Percentiles rank a stretch among this genome's conserved stretches.
phyloP scores from a whole-genome alignment of 495 filamentous ascomycete species.

The Hypoxylon crocopeplum region DNA sequence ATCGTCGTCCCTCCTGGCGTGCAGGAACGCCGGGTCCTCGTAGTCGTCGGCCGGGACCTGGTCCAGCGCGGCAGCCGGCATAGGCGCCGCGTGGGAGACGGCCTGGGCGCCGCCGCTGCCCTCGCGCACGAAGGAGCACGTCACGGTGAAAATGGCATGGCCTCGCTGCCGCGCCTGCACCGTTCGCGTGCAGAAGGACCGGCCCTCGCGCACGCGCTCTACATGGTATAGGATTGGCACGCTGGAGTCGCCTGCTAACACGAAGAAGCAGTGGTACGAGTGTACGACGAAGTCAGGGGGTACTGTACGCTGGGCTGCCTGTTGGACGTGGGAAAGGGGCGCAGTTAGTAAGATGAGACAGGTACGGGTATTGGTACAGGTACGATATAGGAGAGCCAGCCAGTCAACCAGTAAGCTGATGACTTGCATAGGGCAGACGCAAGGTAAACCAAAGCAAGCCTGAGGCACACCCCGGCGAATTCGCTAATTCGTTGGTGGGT shows the following conservation, averaged over 20 bases:
- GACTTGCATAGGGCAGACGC: not conserved
- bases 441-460: no score
- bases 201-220: slow-evolving; percentile 88
- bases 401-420: slow-evolving; percentile 10
- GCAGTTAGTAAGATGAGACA: no score
- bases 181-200: slow-evolving; percentile 89
- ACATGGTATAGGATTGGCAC: slow-evolving; percentile 91
- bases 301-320: slow-evolving; percentile 85
- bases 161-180: slow-evolving; percentile 92
- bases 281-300: slow-evolving; percentile 80
- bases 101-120: slow-evolving; percentile 65
- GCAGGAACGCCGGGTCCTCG: slow-evolving; percentile 44
- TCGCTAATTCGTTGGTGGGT: not conserved
- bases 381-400: no score
- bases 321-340: not conserved
- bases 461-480: not conserved
- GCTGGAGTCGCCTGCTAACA: slow-evolving; percentile 83
- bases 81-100: slow-evolving; percentile 65
- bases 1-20: slow-evolving; percentile 36
- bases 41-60: slow-evolving; percentile 48
- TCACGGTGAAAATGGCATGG: slow-evolving; percentile 93
- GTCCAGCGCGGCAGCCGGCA: slow-evolving; percentile 57
- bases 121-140: slow-evolving; percentile 82
- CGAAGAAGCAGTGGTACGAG: slow-evolving; percentile 99
- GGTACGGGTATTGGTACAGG: no score